These are phyloP conservation scores for Neurospora crassa DNA, from an alignment of 2,329 filamentous ascomycete species.

Conservation along the genomic window DNA sequence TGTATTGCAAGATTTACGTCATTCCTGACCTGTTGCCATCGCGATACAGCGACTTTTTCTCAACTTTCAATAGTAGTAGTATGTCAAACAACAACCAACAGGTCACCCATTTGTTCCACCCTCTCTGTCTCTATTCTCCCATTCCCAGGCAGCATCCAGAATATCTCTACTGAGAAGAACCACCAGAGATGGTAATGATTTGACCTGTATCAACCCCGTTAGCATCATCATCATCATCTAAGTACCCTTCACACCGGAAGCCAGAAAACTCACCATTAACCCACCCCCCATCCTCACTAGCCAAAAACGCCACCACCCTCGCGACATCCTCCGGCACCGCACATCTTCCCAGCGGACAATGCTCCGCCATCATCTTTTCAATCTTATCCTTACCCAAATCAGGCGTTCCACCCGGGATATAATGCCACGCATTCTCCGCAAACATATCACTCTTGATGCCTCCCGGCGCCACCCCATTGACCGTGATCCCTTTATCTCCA, in stretches of 20 bases:
- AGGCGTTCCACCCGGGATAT: slow-evolving; percentile 46
- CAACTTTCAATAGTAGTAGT: too few species aligned
- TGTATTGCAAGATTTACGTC: background rate
- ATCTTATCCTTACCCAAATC: slow-evolving; percentile 43
- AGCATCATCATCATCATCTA: background rate
- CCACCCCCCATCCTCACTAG: slow-evolving; percentile 52
- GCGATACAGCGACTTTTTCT: too few species aligned
- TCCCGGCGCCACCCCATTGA: slow-evolving; percentile 63
- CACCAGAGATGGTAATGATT: slow-evolving; percentile 10
- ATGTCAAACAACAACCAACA: too few species aligned
- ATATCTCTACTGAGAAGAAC: slow-evolving; percentile 9
- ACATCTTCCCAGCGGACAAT: slow-evolving; percentile 50
- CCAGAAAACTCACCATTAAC: slow-evolving; percentile 44
- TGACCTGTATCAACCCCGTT: slow-evolving; percentile 3
- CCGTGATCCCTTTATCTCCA: slow-evolving; percentile 56
- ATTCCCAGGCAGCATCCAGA: background rate
- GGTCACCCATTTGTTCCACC: background rate
- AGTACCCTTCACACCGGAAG: background rate
- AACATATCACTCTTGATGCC: slow-evolving; percentile 74
- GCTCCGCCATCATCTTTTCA: slow-evolving; percentile 42
- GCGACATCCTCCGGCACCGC: slow-evolving; percentile 50
- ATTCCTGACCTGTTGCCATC: too few species aligned
- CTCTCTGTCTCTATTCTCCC: background rate
- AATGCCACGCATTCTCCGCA: slow-evolving; percentile 58
- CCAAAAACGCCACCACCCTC: slow-evolving; percentile 44